A percentile compares a stretch with the other conserved stretches of the same genome.
Evolutionary conservation across 2,329 filamentous ascomycete genomes (phyloP).

Genomic region (Cladophialophora bantiana): DNA sequence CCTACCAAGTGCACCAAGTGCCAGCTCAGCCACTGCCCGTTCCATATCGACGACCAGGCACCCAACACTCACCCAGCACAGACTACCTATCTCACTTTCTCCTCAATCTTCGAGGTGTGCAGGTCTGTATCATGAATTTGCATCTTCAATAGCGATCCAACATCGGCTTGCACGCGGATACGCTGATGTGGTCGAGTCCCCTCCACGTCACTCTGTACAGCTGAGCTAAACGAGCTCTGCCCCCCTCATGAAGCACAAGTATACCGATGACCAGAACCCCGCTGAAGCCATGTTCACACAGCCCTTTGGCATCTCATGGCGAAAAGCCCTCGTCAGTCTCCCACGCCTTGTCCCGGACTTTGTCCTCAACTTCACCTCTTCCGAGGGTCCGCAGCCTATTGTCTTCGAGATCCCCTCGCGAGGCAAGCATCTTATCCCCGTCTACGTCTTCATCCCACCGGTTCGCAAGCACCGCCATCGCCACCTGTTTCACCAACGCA

Average conservation of each 20-base stretch:
- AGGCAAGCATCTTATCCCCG: constrained; percentile 37
- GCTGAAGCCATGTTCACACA: constrained; percentile 19
- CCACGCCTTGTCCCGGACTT: constrained; percentile 39
- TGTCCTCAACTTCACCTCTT: constrained; percentile 38
- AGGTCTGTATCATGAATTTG: background rate
- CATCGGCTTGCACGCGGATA: background rate
- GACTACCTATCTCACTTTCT: background rate
- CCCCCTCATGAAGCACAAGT: constrained; percentile 20
- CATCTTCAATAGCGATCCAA: background rate
- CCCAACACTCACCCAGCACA: background rate
- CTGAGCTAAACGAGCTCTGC: background rate
- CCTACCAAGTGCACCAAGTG: background rate
- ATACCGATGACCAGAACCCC: constrained; percentile 17
- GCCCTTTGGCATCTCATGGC: constrained; percentile 32
- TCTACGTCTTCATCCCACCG: constrained; percentile 40
- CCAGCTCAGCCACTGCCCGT: background rate
- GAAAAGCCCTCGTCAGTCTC: constrained; percentile 38
- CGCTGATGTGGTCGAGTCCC: background rate
- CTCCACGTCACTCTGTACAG: background rate
- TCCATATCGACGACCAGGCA: background rate
- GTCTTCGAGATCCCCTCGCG: constrained; percentile 39
- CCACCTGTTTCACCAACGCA: constrained; percentile 16
- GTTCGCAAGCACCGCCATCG: constrained; percentile 18
- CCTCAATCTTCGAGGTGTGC: background rate
- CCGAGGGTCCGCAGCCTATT: constrained; percentile 39